Evolutionary conservation across 176 grass and related monocot species (phyloP).

Genomic region (Olyra latifolia): DNA sequence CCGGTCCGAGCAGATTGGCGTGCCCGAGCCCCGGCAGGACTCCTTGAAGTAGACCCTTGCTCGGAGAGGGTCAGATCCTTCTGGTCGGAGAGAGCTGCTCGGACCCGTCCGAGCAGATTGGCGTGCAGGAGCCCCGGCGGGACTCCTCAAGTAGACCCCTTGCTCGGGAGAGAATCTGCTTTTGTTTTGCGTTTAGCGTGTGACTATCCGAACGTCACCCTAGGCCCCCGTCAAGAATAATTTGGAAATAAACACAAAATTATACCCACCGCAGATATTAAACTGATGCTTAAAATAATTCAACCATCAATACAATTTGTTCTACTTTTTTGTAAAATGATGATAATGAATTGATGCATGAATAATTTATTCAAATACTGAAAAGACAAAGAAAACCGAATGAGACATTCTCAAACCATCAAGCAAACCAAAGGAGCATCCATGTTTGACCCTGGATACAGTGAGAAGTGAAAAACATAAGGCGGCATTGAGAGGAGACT

Average conservation of each 20-base stretch:
- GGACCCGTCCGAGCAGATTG: no score
- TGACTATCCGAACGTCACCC: no score
- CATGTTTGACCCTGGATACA: neutral
- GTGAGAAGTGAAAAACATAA: neutral
- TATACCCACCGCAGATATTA: neutral
- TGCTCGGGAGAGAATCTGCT: no score
- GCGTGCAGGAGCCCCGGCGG: no score
- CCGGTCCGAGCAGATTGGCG: no score
- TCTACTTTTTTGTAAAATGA: neutral
- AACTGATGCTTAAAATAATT: slow-evolving; percentile 14
- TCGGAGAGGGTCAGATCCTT: no score
- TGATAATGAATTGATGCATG: neutral
- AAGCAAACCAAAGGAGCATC: neutral
- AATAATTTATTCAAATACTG: neutral
- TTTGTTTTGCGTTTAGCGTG: no score
- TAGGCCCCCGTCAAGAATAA: no score
- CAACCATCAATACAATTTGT: neutral
- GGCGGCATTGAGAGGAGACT: neutral
- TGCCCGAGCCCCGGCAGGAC: no score
- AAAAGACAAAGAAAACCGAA: neutral
- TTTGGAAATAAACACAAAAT: neutral
- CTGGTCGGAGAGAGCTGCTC: no score
- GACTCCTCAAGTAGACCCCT: no score
- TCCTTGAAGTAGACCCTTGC: no score
- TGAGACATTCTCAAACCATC: neutral